Conservation (phyloP, 2,329 filamentous ascomycete species). For the Pseudogymnoascus sp. region DNA sequence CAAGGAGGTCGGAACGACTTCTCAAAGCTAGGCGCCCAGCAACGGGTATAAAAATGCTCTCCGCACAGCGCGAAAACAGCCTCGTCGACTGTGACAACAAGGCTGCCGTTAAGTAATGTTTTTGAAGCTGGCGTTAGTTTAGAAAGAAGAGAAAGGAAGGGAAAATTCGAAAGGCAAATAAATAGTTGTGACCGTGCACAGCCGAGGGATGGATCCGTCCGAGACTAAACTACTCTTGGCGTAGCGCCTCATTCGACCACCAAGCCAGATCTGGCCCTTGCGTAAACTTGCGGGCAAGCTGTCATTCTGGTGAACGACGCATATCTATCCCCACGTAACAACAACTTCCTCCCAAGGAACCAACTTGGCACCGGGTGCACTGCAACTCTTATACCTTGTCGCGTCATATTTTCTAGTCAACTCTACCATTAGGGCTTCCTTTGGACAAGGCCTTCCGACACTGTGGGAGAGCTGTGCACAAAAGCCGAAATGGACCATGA, state of each 20-base stretch:
- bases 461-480: constrained; percentile 3
- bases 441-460: constrained; percentile 8
- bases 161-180: constrained; percentile 26
- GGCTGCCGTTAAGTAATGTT: constrained; percentile 53
- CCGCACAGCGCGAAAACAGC: constrained; percentile 64
- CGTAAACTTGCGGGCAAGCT: constrained; percentile 11
- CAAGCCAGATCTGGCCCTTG: constrained; percentile 9
- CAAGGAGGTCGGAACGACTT: constrained; percentile 54
- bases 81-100: constrained; percentile 41
- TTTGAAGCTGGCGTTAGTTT: constrained; percentile 42
- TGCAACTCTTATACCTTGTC: neutral
- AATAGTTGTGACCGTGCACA: constrained; percentile 25
- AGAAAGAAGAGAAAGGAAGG: constrained; percentile 34
- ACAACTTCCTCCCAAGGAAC: constrained; percentile 6
- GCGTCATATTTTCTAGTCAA: constrained; percentile 3
- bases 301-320: constrained; percentile 10
- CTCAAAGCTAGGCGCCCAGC: constrained; percentile 67
- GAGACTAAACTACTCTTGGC: constrained; percentile 17
- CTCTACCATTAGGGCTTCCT: neutral
- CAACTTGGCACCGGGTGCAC: constrained; percentile 8
- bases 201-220: constrained; percentile 27
- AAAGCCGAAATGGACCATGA: constrained; percentile 73
- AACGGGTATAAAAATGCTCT: constrained; percentile 54
- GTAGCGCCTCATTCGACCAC: neutral
- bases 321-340: constrained; percentile 8